Evolutionary conservation across 2,329 filamentous ascomycete genomes (phyloP).

Genomic region (Xylaria sp.): DNA sequence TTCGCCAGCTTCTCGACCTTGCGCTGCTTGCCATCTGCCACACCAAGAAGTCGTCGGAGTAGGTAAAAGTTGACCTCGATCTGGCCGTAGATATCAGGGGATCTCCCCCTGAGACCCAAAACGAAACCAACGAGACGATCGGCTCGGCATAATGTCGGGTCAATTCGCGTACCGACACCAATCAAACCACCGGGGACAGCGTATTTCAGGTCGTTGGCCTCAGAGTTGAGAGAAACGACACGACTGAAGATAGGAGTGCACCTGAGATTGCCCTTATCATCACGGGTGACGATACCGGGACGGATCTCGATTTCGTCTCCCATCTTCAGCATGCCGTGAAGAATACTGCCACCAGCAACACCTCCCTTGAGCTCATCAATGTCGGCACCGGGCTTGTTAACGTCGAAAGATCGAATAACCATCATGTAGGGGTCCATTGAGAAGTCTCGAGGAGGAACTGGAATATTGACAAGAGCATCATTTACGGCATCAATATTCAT

Average conservation of each 20-base stretch:
- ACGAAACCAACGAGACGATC: constrained; percentile 99
- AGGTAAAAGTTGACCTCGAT: constrained; percentile 99
- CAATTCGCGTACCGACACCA: constrained; percentile 96
- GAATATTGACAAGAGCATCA: constrained; percentile 95
- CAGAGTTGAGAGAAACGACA: constrained; percentile 94
- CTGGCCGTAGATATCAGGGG: constrained; percentile 97
- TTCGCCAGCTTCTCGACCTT: constrained; percentile 98
- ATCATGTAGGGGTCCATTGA: constrained; percentile 96
- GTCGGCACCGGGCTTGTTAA: constrained; percentile 99
- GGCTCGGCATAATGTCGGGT: constrained; percentile 97
- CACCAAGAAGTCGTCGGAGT: constrained; percentile 90
- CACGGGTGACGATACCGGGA: constrained; percentile 96
- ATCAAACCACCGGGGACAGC: constrained; percentile 97
- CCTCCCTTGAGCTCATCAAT: constrained; percentile 98
- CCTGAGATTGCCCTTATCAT: constrained; percentile 91
- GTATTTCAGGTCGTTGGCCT: constrained; percentile 98
- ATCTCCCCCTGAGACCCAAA: constrained; percentile 89
- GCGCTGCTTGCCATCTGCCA: constrained; percentile 98
- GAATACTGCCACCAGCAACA: constrained; percentile 95
- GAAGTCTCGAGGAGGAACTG: constrained; percentile 91
- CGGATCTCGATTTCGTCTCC: constrained; percentile 98
- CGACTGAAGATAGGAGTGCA: constrained; percentile 97
- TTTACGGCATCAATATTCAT: constrained; percentile 99
- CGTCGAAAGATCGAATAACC: constrained; percentile 98
- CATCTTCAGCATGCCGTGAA: constrained; percentile 96